Base-by-base conservation (phyloP, 441 rosid species). In the Rhodomyrtus psidioides region DNA sequence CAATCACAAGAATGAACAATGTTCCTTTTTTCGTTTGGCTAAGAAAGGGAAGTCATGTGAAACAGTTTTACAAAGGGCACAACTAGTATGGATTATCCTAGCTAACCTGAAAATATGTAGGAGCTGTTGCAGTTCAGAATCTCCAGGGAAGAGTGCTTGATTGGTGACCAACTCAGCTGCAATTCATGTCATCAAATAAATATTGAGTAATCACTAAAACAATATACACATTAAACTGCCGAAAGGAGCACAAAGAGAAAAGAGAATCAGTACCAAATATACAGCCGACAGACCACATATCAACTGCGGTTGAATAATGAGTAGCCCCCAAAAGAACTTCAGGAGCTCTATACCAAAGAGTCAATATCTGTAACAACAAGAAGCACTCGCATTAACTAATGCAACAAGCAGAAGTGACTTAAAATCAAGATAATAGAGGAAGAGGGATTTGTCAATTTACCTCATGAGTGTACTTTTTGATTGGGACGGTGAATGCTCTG, bases 291-390 rank as follows among this genome's bases (percentile, higher is more conserved):
- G 98, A 97, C 99, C 99, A 97, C 91, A 96, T 92, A 88, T 97
- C 99, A 27, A 97, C 99, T 27, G 99, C 98, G 53, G 99, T 96
- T 85, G 99, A 97, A 92, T 97, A 97, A 90, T 95, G 99, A n/a
- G 98, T 96, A 26, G 96, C 94, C 17, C 99, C 99, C 86, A 97
- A 84, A 84, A 96, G 98, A 87, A 97, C 98, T 88, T 96, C 99
- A 13, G 99, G 99, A 85, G 99, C 94, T 92, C 99, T 93, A 82
- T 97, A 96, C 99, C 99, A 97, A 16, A 97, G 92, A 28, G 99
- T 97, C 88, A 97, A 89, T 84, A 97, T 97, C 99, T 97, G 93
- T 55, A 56, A 88, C 85, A 85, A 51, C 21, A 51, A 49, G 83
- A 30, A 81, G 57, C 57, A 81, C 55, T 81, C 9, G 34, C 27